Evolutionary conservation across 345 rosid genomes (phyloP).

Genomic region (Pelargonium nanum): DNA sequence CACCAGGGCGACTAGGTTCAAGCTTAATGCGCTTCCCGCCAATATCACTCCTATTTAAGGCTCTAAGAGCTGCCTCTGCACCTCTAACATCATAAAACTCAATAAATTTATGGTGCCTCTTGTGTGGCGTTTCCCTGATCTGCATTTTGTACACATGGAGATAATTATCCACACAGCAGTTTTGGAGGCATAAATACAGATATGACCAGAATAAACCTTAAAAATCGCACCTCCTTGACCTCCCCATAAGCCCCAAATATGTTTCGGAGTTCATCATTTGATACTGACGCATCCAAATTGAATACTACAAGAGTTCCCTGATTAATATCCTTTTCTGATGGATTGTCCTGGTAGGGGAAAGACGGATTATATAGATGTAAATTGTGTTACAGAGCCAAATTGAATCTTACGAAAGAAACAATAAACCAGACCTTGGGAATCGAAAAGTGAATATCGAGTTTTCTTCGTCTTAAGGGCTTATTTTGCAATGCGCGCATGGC

Average conservation of each 20-base stretch:
- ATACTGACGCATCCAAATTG: constrained; percentile 82
- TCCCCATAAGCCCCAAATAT: constrained; percentile 83
- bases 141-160: constrained; percentile 24
- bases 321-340: constrained; percentile 87
- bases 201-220: neutral
- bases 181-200: no score
- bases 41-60: constrained; percentile 79
- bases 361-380: constrained; percentile 5
- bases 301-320: constrained; percentile 93
- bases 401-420: neutral
- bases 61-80: constrained; percentile 81
- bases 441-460: constrained; percentile 88
- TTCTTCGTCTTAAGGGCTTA: constrained; percentile 79
- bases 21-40: constrained; percentile 96
- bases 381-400: constrained; percentile 4
- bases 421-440: constrained; percentile 71
- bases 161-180: neutral
- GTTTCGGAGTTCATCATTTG: constrained; percentile 78
- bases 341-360: constrained; percentile 56
- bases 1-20: constrained; percentile 98
- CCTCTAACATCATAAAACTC: constrained; percentile 94
- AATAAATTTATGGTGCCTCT: constrained; percentile 81
- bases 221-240: constrained; percentile 68
- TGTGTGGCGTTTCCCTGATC: constrained; percentile 96
- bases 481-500: constrained; percentile 90